Evolutionary conservation across 192 early-diverging fungal genomes (phyloP).

Genomic region (Umbelopsis isabellina): DNA sequence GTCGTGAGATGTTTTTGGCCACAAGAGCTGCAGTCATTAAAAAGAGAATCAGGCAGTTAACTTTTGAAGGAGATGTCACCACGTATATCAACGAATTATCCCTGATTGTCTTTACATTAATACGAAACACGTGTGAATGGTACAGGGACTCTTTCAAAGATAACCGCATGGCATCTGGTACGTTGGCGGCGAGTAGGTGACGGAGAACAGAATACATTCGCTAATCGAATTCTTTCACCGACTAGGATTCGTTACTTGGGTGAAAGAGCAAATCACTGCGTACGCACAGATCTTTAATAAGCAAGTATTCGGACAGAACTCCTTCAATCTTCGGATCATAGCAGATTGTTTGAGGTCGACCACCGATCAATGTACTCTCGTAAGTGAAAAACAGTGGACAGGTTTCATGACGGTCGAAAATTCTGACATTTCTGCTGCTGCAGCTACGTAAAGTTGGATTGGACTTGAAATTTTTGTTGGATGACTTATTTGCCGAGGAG

Average conservation of each 20-base stretch:
- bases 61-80: slow-evolving; percentile 87
- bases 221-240: neutral
- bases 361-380: slow-evolving; percentile 75
- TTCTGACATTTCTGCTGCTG: neutral
- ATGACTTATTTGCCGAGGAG: slow-evolving; percentile 78
- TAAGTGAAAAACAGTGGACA: slow-evolving; percentile 30
- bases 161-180: slow-evolving; percentile 86
- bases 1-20: slow-evolving; percentile 84
- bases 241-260: slow-evolving; percentile 90
- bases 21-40: slow-evolving; percentile 79
- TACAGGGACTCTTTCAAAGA: slow-evolving; percentile 88
- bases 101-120: slow-evolving; percentile 85
- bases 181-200: neutral
- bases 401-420: neutral
- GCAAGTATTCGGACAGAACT: slow-evolving; percentile 84
- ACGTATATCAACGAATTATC: slow-evolving; percentile 86
- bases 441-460: slow-evolving; percentile 85
- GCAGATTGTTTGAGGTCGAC: slow-evolving; percentile 82
- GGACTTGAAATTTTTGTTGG: slow-evolving; percentile 83
- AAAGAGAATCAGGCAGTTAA: slow-evolving; percentile 78
- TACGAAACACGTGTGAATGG: slow-evolving; percentile 97
- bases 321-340: slow-evolving; percentile 77
- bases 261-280: slow-evolving; percentile 78
- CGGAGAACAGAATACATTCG: neutral
- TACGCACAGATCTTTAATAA: slow-evolving; percentile 87